These are phyloP conservation scores for Erysiphe neolycopersici DNA, from an alignment of 2,329 filamentous ascomycete species.

Conservation along the genomic window DNA sequence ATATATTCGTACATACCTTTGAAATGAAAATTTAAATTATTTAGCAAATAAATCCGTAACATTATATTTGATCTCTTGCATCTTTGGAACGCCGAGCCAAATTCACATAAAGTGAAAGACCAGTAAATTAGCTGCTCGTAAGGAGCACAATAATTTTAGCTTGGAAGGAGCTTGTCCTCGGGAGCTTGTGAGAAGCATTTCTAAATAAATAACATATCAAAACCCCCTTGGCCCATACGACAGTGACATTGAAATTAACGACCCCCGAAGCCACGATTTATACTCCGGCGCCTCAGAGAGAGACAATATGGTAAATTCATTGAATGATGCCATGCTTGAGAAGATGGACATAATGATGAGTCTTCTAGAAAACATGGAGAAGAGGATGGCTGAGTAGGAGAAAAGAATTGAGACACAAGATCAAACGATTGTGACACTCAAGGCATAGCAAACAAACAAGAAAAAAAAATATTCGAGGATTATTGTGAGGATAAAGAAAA, in stretches of 20 bases:
- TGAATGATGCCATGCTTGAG: background rate
- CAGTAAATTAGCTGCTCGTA: background rate
- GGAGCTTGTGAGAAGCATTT: too few relatives aligned
- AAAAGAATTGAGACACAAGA: background rate
- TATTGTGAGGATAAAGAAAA: background rate
- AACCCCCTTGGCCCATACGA: too few relatives aligned
- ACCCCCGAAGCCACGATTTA: too few relatives aligned
- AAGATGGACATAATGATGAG: background rate
- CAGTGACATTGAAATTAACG: too few relatives aligned
- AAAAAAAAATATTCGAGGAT: background rate
- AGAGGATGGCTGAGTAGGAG: background rate
- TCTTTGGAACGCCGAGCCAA: too few relatives aligned
- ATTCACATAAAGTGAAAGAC: too few relatives aligned
- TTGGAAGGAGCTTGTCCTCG: background rate
- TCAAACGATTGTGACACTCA: background rate
- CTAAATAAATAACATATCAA: too few relatives aligned
- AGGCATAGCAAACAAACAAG: background rate
- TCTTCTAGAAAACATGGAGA: background rate
- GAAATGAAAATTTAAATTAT: background rate
- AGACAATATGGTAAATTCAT: too few relatives aligned
- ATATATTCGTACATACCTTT: background rate
- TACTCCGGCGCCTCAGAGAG: too few relatives aligned
- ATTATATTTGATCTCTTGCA: background rate
- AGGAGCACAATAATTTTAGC: background rate
- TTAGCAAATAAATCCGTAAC: background rate